A percentile compares a stretch with the other conserved stretches of the same genome.
phyloP scores from a whole-genome alignment of 2,329 filamentous ascomycete genomes.

The Cercospora sojina region DNA sequence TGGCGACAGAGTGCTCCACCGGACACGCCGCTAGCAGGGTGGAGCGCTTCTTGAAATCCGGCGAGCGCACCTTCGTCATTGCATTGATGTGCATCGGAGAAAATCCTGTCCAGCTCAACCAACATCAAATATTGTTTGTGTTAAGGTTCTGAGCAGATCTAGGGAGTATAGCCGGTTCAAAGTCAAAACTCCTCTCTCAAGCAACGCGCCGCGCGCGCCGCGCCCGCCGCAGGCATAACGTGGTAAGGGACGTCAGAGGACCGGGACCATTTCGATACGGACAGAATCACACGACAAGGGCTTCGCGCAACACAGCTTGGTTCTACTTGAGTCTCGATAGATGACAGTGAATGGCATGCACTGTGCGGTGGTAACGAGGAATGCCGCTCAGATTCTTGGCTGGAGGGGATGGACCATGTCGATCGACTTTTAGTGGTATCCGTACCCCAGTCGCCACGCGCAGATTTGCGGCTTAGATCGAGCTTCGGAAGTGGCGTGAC shows the following conservation, averaged over 20 bases:
- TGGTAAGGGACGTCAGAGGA: not conserved
- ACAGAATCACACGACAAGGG: not conserved
- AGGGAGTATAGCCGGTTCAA: not conserved
- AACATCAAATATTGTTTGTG: not conserved
- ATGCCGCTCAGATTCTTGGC: not conserved
- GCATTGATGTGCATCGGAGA: not conserved
- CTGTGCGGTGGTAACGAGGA: not conserved
- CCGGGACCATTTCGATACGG: not conserved
- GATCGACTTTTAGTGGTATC: not conserved
- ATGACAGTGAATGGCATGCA: not conserved
- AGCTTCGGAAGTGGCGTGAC: conserved; percentile 8
- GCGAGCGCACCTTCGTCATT: not conserved
- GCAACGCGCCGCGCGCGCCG: not conserved
- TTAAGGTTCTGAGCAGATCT: not conserved
- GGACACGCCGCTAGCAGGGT: not conserved
- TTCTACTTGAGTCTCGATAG: not conserved
- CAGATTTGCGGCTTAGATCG: not conserved
- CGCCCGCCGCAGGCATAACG: not conserved
- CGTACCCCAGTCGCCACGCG: conserved; percentile 1
- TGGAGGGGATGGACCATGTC: not conserved
- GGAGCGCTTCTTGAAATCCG: not conserved
- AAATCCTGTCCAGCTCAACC: not conserved
- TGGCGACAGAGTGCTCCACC: not conserved
- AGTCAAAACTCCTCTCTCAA: not conserved
- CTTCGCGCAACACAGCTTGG: not conserved